phyloP scores from a whole-genome alignment of 148 eudicot species.

The Amaranthus cruentus region DNA sequence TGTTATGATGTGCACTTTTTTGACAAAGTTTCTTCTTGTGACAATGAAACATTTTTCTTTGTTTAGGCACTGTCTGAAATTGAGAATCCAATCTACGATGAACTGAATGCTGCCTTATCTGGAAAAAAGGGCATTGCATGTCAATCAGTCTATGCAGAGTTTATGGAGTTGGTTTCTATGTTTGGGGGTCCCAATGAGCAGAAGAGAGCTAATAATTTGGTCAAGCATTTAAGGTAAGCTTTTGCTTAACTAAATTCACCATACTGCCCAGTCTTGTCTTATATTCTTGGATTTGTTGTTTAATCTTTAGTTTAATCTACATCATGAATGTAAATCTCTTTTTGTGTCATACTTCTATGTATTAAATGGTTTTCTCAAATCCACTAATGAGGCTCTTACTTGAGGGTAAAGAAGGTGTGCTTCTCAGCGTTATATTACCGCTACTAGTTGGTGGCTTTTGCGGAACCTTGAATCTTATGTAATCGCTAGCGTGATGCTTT shows the following conservation, averaged over 20 bases:
- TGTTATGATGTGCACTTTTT: not conserved
- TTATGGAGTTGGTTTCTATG: conserved; percentile 75
- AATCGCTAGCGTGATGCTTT: too few species aligned
- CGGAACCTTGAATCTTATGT: too few species aligned
- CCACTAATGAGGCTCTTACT: too few species aligned
- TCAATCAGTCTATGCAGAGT: conserved; percentile 62
- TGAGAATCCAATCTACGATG: conserved; percentile 66
- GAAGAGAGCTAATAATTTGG: conserved; percentile 52
- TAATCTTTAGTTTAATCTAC: not conserved
- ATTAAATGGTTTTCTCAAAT: too few species aligned
- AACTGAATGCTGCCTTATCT: conserved; percentile 36
- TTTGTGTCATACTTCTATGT: too few species aligned
- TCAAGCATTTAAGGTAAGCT: conserved; percentile 62
- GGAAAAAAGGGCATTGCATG: conserved; percentile 67
- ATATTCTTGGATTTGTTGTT: not conserved
- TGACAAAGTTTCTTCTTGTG: not conserved
- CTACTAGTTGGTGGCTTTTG: too few species aligned
- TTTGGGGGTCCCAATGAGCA: conserved; percentile 82
- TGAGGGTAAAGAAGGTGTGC: too few species aligned
- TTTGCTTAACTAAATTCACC: not conserved
- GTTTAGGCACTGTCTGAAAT: conserved; percentile 66
- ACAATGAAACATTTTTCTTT: conserved; percentile 10
- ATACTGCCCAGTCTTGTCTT: not conserved
- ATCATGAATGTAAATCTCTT: too few species aligned
- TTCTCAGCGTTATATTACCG: too few species aligned